A percentile compares a stretch with the other conserved stretches of the same genome.
Evolutionary conservation across 148 eudicot genomes (phyloP).

Genomic region (Hydrangea macrophylla): DNA sequence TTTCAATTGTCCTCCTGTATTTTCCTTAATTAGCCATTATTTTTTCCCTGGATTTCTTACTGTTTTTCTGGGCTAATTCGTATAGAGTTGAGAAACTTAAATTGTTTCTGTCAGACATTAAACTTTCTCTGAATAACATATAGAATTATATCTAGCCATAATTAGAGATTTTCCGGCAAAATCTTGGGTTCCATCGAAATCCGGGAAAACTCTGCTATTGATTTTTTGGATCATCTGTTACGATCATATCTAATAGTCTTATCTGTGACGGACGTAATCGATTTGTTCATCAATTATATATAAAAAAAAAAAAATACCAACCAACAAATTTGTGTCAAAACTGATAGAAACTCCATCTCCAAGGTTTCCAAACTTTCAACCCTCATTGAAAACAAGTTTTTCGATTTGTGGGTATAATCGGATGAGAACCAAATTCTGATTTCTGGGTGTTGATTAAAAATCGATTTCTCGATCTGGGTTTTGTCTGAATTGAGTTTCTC

Average conservation of each 20-base stretch:
- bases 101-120: background rate
- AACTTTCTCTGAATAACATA: background rate
- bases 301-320: background rate
- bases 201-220: conserved; percentile 2
- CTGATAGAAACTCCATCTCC: background rate
- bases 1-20: conserved; percentile 7
- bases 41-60: background rate
- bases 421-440: conserved; percentile 21
- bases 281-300: conserved; percentile 3
- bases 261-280: conserved; percentile 7
- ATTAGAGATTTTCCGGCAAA: background rate
- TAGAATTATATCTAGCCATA: background rate
- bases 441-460: conserved; percentile 28
- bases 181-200: background rate
- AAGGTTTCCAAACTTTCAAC: background rate
- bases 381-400: background rate
- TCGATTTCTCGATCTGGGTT: conserved; percentile 43
- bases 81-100: conserved; percentile 10
- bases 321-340: conserved; percentile 16
- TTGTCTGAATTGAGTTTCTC: conserved; percentile 18
- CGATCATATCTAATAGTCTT: conserved; percentile 3
- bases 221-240: conserved; percentile 10
- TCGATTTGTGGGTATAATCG: conserved; percentile 7
- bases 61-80: background rate
- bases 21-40: conserved; percentile 12